Percentiles rank a stretch among this genome's conserved stretches.
Evolutionary conservation across 2,329 filamentous ascomycete genomes (phyloP).

Genomic region (Penicillium digitatum): DNA sequence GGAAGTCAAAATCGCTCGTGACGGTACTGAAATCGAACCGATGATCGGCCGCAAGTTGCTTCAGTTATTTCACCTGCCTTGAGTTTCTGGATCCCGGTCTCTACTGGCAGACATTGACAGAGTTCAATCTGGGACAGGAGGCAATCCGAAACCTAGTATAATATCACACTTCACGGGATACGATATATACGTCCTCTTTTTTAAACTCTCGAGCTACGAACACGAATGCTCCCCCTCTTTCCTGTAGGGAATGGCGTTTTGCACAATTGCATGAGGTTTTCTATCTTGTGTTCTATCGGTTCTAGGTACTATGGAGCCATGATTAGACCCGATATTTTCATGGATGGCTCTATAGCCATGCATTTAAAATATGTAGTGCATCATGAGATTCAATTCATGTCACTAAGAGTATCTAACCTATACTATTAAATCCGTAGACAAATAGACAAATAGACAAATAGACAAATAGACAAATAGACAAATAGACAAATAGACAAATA

Average conservation of each 20-base stretch:
- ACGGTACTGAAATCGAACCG: conserved; percentile 89
- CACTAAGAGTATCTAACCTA: no score
- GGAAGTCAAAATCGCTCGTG: conserved; percentile 92
- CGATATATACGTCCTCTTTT: conserved; percentile 18
- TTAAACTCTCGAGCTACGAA: not conserved
- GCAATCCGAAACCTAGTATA: not conserved
- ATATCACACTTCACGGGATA: conserved; percentile 16
- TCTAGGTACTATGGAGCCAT: not conserved
- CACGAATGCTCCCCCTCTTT: not conserved
- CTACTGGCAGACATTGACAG: not conserved
- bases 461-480: not conserved
- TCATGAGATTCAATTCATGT: no score
- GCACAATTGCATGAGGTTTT: not conserved
- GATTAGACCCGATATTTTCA: no score
- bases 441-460: no score
- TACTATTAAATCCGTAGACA: no score
- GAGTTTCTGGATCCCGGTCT: not conserved
- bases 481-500: not conserved
- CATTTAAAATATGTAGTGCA: no score
- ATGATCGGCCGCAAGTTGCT: conserved; percentile 71
- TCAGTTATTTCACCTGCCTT: conserved; percentile 66
- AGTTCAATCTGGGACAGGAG: not conserved
- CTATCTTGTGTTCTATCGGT: not conserved
- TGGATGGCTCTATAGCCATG: no score
- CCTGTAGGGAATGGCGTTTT: not conserved